These are phyloP conservation scores for Fusarium veterinarium DNA, from an alignment of 2,329 filamentous ascomycete species.

Conservation along the genomic window DNA sequence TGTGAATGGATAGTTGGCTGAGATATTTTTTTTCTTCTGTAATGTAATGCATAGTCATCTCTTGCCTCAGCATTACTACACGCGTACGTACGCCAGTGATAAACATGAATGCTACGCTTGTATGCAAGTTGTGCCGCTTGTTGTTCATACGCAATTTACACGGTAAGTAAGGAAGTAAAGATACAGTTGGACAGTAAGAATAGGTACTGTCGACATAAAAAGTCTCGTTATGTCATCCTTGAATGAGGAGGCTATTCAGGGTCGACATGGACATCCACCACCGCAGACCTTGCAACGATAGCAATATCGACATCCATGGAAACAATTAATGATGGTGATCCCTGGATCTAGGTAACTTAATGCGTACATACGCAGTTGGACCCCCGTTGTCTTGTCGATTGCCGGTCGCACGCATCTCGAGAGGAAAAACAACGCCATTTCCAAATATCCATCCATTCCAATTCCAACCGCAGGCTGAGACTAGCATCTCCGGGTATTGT, in stretches of 20 bases:
- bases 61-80: conserved; percentile 33
- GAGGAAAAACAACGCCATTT: conserved; percentile 28
- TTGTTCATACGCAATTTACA: conserved; percentile 2
- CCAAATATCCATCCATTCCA: conserved; percentile 7
- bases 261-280: conserved; percentile 16
- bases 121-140: conserved; percentile 21
- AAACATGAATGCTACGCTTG: conserved; percentile 12
- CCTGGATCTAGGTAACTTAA: background rate
- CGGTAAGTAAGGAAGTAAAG: background rate
- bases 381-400: conserved; percentile 23
- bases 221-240: conserved; percentile 12
- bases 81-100: background rate
- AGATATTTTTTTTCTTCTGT: background rate
- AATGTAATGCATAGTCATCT: conserved; percentile 18
- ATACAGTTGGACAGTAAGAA: background rate
- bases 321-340: background rate
- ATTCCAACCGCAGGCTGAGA: conserved; percentile 11
- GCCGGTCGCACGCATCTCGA: conserved; percentile 24
- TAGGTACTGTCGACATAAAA: background rate
- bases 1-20: background rate
- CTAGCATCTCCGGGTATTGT: conserved; percentile 19
- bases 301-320: background rate
- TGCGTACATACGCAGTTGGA: conserved; percentile 11
- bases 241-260: background rate
- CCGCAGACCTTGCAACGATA: background rate